Conservation (phyloP, 2,329 filamentous ascomycete species). For the Fusarium dlaminii region DNA sequence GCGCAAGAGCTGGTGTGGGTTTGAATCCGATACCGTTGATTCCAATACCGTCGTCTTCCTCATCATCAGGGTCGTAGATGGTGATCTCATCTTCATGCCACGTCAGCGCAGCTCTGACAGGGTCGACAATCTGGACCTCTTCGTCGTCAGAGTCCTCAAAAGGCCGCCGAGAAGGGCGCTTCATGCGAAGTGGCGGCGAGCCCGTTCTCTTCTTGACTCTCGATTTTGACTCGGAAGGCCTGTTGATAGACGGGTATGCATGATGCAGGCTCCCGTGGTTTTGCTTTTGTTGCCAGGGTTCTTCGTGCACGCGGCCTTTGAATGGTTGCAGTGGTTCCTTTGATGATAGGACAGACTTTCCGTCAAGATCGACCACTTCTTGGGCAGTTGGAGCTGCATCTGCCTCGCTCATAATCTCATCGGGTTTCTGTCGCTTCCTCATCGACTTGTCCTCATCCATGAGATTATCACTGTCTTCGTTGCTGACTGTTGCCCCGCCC, state of each 20-base stretch:
- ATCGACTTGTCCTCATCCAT: constrained; percentile 35
- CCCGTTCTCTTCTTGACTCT: constrained; percentile 48
- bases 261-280: constrained; percentile 40
- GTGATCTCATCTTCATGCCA: constrained; percentile 77
- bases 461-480: constrained; percentile 44
- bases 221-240: constrained; percentile 52
- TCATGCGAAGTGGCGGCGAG: constrained; percentile 52
- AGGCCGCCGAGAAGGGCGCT: constrained; percentile 31
- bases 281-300: constrained; percentile 20
- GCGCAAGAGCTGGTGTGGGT: constrained; percentile 69
- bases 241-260: constrained; percentile 52
- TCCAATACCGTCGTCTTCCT: constrained; percentile 73
- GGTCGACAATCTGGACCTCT: constrained; percentile 57
- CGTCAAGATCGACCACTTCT: constrained; percentile 13
- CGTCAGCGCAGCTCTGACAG: constrained; percentile 67
- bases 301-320: not conserved
- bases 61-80: constrained; percentile 70
- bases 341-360: constrained; percentile 4
- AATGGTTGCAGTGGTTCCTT: not conserved
- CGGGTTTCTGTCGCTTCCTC: constrained; percentile 52
- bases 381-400: constrained; percentile 27
- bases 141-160: constrained; percentile 44
- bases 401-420: constrained; percentile 45
- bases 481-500: constrained; percentile 53
- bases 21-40: constrained; percentile 75